These are phyloP conservation scores for Xylariaceae sp. DNA, from an alignment of 2,329 filamentous ascomycete genomes.

Conservation along the genomic window DNA sequence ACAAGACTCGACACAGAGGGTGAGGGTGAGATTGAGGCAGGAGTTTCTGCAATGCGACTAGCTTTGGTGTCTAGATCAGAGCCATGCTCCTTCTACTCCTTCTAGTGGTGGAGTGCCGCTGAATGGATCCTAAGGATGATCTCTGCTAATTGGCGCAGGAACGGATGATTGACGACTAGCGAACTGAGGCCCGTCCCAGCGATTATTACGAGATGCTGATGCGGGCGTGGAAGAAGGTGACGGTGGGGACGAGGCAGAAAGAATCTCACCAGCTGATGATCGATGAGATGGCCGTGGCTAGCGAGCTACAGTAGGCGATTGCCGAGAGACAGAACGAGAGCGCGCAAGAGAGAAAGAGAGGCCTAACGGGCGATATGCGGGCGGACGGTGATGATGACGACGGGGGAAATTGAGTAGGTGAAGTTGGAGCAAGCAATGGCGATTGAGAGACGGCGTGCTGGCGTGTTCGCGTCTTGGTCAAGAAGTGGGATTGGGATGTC, in stretches of 20 bases:
- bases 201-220: constrained; percentile 18
- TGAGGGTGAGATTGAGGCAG: constrained; percentile 17
- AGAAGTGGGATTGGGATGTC: constrained; percentile 22
- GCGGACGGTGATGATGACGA: neutral
- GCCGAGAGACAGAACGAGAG: neutral
- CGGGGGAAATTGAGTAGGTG: neutral
- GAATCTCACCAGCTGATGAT: constrained; percentile 17
- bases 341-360: neutral
- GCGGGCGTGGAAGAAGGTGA: constrained; percentile 23
- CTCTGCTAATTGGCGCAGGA: constrained; percentile 40
- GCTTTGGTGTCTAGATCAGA: constrained; percentile 34
- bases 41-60: constrained; percentile 19
- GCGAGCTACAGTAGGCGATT: neutral
- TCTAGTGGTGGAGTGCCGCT: constrained; percentile 42
- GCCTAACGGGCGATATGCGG: neutral
- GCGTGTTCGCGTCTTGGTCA: constrained; percentile 17
- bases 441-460: constrained; percentile 1
- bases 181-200: constrained; percentile 15
- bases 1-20: constrained; percentile 25
- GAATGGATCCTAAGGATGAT: constrained; percentile 41
- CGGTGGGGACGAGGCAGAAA: constrained; percentile 25
- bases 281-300: constrained; percentile 5
- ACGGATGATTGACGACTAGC: constrained; percentile 20
- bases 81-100: constrained; percentile 40
- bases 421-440: neutral